These are phyloP conservation scores for Neurospora sublineolata DNA, from an alignment of 495 filamentous ascomycete species.

Conservation along the genomic window DNA sequence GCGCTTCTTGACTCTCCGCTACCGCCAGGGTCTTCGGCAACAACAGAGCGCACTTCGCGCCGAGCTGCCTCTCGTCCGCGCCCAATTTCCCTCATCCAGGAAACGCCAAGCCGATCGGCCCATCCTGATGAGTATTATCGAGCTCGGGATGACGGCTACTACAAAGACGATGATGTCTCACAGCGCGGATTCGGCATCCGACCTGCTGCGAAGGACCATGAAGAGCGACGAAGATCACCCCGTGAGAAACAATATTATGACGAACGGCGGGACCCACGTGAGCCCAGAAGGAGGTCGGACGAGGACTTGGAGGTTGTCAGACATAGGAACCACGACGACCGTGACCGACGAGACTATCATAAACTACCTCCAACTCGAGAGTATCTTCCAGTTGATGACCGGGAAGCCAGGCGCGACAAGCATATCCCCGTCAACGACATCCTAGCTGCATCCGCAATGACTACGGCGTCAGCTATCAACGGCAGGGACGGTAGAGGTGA, in stretches of 20 bases:
- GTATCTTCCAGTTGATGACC: neutral
- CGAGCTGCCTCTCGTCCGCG: conserved; percentile 21
- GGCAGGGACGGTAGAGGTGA: neutral
- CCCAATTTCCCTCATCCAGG: conserved; percentile 38
- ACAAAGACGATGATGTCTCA: conserved; percentile 27
- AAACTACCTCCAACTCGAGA: neutral
- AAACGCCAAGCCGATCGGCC: conserved; percentile 20
- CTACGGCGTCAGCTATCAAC: neutral
- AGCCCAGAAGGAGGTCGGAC: conserved; percentile 23
- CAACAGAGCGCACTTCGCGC: conserved; percentile 4
- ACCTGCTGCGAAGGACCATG: conserved; percentile 21
- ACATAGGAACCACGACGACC: conserved; percentile 12
- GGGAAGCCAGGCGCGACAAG: neutral
- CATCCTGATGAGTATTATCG: conserved; percentile 34
- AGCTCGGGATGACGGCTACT: conserved; percentile 20
- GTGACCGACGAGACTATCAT: conserved; percentile 1
- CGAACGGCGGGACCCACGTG: conserved; percentile 22
- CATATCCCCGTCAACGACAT: neutral
- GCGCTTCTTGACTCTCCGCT: conserved; percentile 18
- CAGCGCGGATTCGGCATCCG: conserved; percentile 36
- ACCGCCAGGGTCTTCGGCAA: neutral
- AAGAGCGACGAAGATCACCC: conserved; percentile 16
- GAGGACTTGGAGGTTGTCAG: conserved; percentile 21
- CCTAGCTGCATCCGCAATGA: neutral
- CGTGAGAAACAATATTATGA: conserved; percentile 21